A percentile compares a stretch with the other conserved stretches of the same genome.
phyloP scores from a whole-genome alignment of 2,329 filamentous ascomycete species.

The Magnaporthiopsis rhizophila region DNA sequence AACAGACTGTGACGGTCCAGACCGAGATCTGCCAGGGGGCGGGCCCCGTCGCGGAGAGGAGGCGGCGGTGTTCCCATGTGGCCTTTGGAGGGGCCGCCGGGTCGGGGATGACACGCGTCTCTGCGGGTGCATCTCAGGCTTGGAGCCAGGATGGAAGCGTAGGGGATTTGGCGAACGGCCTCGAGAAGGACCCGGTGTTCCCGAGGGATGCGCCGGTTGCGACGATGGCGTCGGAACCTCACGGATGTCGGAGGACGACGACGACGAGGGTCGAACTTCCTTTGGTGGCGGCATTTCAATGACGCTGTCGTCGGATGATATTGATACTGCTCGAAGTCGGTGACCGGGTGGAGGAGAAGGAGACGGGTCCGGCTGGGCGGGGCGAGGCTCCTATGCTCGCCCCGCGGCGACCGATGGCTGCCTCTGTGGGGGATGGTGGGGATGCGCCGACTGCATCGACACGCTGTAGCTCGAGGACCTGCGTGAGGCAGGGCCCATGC shows the following conservation, averaged over 20 bases:
- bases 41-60: neutral
- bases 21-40: neutral
- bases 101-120: neutral
- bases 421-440: constrained; percentile 22
- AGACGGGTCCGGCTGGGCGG: neutral
- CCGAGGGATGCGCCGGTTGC: neutral
- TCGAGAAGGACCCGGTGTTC: neutral
- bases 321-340: neutral
- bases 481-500: constrained; percentile 26
- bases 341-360: neutral
- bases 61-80: neutral
- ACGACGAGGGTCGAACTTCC: neutral
- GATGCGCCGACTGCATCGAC: constrained; percentile 22
- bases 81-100: neutral
- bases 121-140: neutral
- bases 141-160: neutral
- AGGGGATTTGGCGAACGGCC: neutral
- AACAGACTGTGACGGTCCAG: neutral
- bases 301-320: neutral
- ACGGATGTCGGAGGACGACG: neutral
- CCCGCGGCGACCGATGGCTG: constrained; percentile 36
- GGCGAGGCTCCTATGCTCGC: constrained; percentile 30
- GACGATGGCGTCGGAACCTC: neutral
- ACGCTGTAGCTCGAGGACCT: constrained; percentile 40
- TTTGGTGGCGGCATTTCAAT: neutral